Percentiles rank a stretch among this genome's conserved stretches.
Conservation (phyloP, 208 protist species). For the Strigomonas oncopelti region DNA sequence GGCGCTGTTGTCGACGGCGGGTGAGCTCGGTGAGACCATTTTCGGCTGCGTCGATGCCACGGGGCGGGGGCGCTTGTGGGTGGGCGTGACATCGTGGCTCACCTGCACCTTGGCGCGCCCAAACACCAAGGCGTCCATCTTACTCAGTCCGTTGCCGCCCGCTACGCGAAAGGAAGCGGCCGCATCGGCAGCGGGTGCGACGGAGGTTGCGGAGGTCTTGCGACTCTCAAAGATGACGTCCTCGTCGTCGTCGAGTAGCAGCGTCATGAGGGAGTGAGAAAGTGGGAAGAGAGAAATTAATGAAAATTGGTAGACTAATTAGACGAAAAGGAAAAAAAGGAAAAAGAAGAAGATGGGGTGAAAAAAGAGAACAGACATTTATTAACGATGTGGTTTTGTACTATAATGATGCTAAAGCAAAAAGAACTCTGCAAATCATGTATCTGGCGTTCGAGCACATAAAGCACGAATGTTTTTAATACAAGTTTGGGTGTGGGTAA, state of each 20-base stretch:
- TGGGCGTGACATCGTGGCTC: neutral
- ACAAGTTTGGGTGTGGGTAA: too few relatives aligned
- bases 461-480: too few relatives aligned
- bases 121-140: conserved; percentile 65
- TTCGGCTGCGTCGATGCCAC: conserved; percentile 10
- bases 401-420: too few relatives aligned
- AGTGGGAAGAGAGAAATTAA: neutral
- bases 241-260: conserved; percentile 72
- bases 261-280: too few relatives aligned
- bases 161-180: conserved; percentile 3
- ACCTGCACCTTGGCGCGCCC: conserved; percentile 26
- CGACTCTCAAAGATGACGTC: neutral
- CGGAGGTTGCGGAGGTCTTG: conserved; percentile 2
- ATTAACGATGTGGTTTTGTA: too few relatives aligned
- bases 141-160: conserved; percentile 68
- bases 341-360: conserved; percentile 4
- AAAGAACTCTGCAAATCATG: too few relatives aligned
- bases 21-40: conserved; percentile 15
- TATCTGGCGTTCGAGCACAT: too few relatives aligned
- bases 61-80: neutral
- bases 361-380: too few relatives aligned
- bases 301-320: neutral
- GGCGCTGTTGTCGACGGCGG: neutral
- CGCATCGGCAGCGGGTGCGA: conserved; percentile 1
- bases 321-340: conserved; percentile 4